phyloP scores from a whole-genome alignment of 495 filamentous ascomycete genomes.

The Penicillium coprophilum region DNA sequence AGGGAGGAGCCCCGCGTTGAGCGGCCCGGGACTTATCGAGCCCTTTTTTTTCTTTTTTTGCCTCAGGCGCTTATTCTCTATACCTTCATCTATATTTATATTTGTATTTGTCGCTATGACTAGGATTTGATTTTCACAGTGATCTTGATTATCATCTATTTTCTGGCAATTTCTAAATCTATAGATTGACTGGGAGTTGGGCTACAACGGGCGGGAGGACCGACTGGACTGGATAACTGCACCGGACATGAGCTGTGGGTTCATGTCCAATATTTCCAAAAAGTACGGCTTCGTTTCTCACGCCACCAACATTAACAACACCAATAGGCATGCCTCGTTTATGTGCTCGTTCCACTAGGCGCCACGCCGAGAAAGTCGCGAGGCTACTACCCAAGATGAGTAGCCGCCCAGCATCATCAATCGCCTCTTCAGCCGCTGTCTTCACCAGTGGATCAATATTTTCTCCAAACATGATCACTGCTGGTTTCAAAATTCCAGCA shows the following conservation, averaged over 20 bases:
- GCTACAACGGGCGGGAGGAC: conserved; percentile 40
- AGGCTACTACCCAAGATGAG: conserved; percentile 85
- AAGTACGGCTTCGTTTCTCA: conserved; percentile 73
- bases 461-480: conserved; percentile 95
- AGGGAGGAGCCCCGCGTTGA: conserved; percentile 31
- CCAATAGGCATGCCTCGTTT: conserved; percentile 82
- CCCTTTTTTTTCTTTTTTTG: conserved; percentile 6
- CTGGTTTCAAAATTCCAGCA: conserved; percentile 83
- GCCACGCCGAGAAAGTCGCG: conserved; percentile 93
- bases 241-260: conserved; percentile 33
- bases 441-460: conserved; percentile 69
- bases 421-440: conserved; percentile 69
- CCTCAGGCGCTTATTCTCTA: neutral
- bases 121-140: neutral
- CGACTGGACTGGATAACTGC: conserved; percentile 38
- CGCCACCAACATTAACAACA: conserved; percentile 79
- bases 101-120: neutral
- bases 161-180: neutral
- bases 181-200: conserved; percentile 28
- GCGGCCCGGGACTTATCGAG: conserved; percentile 21
- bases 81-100: neutral
- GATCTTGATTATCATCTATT: neutral
- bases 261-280: conserved; percentile 49
- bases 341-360: conserved; percentile 78
- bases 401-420: conserved; percentile 71